Evolutionary conservation across 768 basidiomycete genomes (phyloP), one percentile per base, ranked within the genome.

Genomic region (Obba rivulosa): DNA sequence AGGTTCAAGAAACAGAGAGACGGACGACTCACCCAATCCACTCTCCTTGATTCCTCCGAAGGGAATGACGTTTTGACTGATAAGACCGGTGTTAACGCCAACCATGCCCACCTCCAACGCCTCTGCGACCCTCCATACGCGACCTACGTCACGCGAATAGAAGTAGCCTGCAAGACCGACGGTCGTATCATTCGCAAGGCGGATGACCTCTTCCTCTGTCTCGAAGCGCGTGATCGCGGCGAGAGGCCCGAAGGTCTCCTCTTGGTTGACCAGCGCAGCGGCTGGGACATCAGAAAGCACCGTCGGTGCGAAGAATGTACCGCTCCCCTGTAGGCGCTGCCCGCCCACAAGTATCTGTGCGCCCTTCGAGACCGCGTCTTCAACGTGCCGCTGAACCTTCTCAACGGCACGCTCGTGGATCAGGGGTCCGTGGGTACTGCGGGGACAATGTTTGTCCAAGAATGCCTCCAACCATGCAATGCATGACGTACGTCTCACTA

Each of bases 191-290:
- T 99, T 98, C 25, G 95, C 95, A 44, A 92, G 67, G 56, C 75
- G 73, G 48, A 98, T 74, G 1, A 92, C 93, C 65, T 98, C 87
- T 38, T 93, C 92, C 68, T 99, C 96, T 0, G 92, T 92, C 65
- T 89, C 82, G 62, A 99, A 99, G 61, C 85, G 85, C 63, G 79
- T 83, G 20, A 99, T 70, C 7, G 88, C 86, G 0, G 92, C 92
- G 34, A 95, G 66, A 0, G 92, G 94, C 0, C 95, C 96, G 60
- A 99, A 99, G 0, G 96, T 98, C 74, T 99, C 96, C 64, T 98
- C 96, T 9, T 59, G 61, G 57, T 80, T 77, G 57, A 95, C 61
- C 31, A 76, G 68, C 9, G 91, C 87, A 22, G 76, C 70, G 18
- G 67, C 34, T 0, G 88, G 77, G 11, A 98, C 94, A 54, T 97